Evolutionary conservation across 208 protist species (phyloP).

Genomic region (Leishmania tropica): DNA sequence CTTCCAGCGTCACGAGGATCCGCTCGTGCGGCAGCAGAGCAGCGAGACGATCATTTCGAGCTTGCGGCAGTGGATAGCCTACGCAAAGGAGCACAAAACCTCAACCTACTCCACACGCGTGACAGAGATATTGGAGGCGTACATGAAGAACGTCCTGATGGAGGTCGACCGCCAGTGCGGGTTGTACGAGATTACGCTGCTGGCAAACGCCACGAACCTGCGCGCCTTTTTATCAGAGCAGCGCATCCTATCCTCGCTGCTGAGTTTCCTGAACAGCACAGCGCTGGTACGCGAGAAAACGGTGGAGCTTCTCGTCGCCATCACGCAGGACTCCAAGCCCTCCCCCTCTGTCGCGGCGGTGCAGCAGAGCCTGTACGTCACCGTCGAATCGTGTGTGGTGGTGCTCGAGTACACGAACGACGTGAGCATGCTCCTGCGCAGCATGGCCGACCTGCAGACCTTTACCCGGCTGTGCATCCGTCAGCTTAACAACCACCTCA

Average conservation of each 20-base stretch:
- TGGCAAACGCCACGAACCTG: slow-evolving; percentile 67
- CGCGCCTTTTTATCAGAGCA: slow-evolving; percentile 71
- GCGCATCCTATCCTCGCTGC: slow-evolving; percentile 75
- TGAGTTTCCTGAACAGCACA: slow-evolving; percentile 82
- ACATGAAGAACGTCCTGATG: slow-evolving; percentile 79
- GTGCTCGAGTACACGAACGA: slow-evolving; percentile 87
- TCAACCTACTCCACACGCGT: slow-evolving; percentile 85
- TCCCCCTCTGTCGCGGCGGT: slow-evolving; percentile 55
- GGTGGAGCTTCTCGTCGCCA: slow-evolving; percentile 79
- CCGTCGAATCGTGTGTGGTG: slow-evolving; percentile 83
- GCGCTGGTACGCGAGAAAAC: slow-evolving; percentile 76
- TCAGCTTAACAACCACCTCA: slow-evolving; percentile 71
- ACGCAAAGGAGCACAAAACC: slow-evolving; percentile 80
- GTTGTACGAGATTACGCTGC: slow-evolving; percentile 65
- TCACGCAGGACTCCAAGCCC: slow-evolving; percentile 73
- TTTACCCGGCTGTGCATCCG: slow-evolving; percentile 78
- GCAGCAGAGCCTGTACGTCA: slow-evolving; percentile 76
- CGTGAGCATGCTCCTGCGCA: slow-evolving; percentile 68
- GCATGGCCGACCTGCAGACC: slow-evolving; percentile 85
- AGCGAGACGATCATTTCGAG: slow-evolving; percentile 71
- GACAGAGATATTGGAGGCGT: slow-evolving; percentile 85
- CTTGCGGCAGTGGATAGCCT: slow-evolving; percentile 70
- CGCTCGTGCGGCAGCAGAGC: slow-evolving; percentile 74
- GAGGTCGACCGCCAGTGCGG: slow-evolving; percentile 82
- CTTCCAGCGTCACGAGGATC: slow-evolving; percentile 75